Percentiles rank a stretch among this genome's conserved stretches.
These are phyloP conservation scores for Talaromyces stipitatus DNA, from an alignment of 495 filamentous ascomycete species.

Conservation along the genomic window DNA sequence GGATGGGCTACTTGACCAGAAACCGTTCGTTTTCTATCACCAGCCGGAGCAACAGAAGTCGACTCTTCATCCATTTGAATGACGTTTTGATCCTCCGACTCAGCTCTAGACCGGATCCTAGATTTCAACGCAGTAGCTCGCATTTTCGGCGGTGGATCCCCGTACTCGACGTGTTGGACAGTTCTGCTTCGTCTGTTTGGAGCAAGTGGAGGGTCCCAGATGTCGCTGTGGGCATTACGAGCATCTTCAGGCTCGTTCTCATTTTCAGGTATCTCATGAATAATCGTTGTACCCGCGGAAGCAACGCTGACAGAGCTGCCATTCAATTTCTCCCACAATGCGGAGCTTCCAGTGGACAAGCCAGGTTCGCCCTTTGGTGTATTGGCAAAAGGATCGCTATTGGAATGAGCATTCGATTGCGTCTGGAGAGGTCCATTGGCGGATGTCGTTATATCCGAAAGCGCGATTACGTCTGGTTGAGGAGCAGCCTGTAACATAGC, in stretches of 20 bases:
- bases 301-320: slow-evolving; percentile 36
- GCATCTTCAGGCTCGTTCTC: slow-evolving; percentile 38
- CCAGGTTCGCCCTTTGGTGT: slow-evolving; percentile 32
- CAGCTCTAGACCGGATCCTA: slow-evolving; percentile 40
- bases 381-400: slow-evolving; percentile 38
- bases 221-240: slow-evolving; percentile 28
- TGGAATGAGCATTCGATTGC: slow-evolving; percentile 34
- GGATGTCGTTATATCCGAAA: slow-evolving; percentile 28
- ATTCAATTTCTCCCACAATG: slow-evolving; percentile 51
- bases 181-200: slow-evolving; percentile 55
- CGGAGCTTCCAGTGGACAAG: slow-evolving; percentile 40
- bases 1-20: slow-evolving; percentile 71
- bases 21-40: slow-evolving; percentile 74
- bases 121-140: slow-evolving; percentile 44
- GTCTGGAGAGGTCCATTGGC: slow-evolving; percentile 33
- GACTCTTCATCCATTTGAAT: slow-evolving; percentile 26
- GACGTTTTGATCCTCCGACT: slow-evolving; percentile 39
- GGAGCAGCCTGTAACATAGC: slow-evolving; percentile 33
- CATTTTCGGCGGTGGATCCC: slow-evolving; percentile 61
- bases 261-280: slow-evolving; percentile 32
- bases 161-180: slow-evolving; percentile 45
- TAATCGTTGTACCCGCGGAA: slow-evolving; percentile 19
- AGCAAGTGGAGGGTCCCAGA: slow-evolving; percentile 60
- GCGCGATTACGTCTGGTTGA: slow-evolving; percentile 26
- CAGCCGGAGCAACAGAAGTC: slow-evolving; percentile 24